phyloP scores from a whole-genome alignment of 129 eudicot species.

The Rutidosis leptorrhynchoides region DNA sequence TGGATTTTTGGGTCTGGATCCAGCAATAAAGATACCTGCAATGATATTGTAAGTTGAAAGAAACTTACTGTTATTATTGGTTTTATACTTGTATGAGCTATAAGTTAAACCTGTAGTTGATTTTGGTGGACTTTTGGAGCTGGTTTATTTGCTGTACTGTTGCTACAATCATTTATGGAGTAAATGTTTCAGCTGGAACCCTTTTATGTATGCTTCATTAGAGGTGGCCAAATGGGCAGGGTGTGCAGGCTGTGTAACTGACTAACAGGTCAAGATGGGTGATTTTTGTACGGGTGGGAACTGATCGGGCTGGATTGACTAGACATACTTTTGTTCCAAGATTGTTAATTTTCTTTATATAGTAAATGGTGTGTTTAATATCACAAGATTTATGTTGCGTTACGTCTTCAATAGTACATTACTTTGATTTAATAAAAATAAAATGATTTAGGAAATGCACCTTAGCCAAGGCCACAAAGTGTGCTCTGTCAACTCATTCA shows the following conservation, averaged over 20 bases:
- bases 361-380: not conserved
- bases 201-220: not conserved
- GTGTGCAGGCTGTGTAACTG: not conserved
- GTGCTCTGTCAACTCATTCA: not conserved
- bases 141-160: not conserved
- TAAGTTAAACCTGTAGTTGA: not conserved
- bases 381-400: not conserved
- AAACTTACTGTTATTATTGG: not conserved
- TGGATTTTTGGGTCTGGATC: slow-evolving; percentile 60
- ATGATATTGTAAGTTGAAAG: slow-evolving; percentile 68
- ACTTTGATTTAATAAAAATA: no score
- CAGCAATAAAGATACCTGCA: slow-evolving; percentile 68
- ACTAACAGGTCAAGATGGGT: not conserved
- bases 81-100: not conserved
- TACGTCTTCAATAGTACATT: not conserved
- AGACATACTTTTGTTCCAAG: not conserved
- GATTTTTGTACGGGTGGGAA: not conserved
- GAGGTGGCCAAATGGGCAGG: not conserved
- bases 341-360: not conserved
- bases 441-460: not conserved
- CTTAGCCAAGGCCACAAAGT: not conserved
- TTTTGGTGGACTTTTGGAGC: slow-evolving; percentile 1
- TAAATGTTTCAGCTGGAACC: not conserved
- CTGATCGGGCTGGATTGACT: not conserved
- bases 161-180: not conserved